Evolutionary conservation across 805 yeast genomes (phyloP).

Genomic region (Ogataea allantospora): DNA sequence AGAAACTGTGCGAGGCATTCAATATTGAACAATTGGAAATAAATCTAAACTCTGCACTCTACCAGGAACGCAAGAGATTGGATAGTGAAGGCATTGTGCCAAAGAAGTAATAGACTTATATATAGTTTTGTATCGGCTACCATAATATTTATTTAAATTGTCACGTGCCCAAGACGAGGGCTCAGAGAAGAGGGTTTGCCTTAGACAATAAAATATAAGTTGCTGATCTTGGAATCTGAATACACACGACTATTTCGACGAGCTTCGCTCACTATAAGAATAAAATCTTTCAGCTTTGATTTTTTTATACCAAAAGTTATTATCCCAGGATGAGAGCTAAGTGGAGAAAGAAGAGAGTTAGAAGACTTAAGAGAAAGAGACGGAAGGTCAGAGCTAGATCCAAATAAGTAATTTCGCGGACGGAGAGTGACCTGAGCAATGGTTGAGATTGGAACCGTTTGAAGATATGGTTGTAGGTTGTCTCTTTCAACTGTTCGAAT

Average conservation of each 20-base stretch:
- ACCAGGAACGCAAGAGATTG: constrained; percentile 45
- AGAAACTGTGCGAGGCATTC: constrained; percentile 42
- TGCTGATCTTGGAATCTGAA: neutral
- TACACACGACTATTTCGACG: constrained; percentile 13
- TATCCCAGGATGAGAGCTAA: constrained; percentile 74
- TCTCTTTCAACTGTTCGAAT: constrained; percentile 5
- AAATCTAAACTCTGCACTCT: constrained; percentile 49
- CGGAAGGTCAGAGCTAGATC: constrained; percentile 99
- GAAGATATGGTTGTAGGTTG: constrained; percentile 2
- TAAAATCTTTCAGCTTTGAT: constrained; percentile 8
- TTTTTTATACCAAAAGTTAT: constrained; percentile 10
- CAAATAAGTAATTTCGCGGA: constrained; percentile 60
- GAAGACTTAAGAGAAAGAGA: constrained; percentile 99
- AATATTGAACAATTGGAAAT: constrained; percentile 44
- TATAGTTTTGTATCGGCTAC: neutral
- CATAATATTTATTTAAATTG: neutral
- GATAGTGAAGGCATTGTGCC: constrained; percentile 1
- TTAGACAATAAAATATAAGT: neutral
- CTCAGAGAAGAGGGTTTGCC: constrained; percentile 2
- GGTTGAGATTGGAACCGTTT: constrained; percentile 5
- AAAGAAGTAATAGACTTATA: neutral
- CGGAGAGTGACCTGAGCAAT: constrained; percentile 12
- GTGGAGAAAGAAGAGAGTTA: constrained; percentile 99
- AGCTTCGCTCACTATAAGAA: constrained; percentile 9
- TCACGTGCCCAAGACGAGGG: constrained; percentile 7